Evolutionary conservation across 1,284 basidiomycete species (phyloP), one percentile per base, ranked within the genome.

Genomic region (Cutaneotrichosporon arboriforme): DNA sequence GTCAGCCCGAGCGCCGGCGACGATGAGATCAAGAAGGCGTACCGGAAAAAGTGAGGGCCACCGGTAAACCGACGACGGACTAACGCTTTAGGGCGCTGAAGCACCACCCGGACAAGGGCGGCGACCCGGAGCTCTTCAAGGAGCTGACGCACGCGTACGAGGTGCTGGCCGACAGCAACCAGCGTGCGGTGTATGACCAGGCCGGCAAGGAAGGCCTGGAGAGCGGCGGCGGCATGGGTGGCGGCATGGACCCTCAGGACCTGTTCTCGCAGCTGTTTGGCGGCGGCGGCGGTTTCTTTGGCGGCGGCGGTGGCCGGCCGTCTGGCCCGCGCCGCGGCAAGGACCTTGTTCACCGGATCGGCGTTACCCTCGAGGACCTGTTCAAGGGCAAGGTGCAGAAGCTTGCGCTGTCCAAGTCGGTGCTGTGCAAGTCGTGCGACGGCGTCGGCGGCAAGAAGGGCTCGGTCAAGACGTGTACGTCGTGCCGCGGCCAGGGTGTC

Each of bases 341-440:
- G 77, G 96, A 99, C 75, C 88, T 99, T 63, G 88, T 97, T 10
- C 96, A 99, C 79, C 89, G 93, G 57, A 90, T 98, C 65, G 83
- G 88, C 69, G 94, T 97, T 66, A 85, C 91, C 39, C 85, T 98
- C 66, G 94, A 98, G 77, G 96, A 99, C 75, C 83, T 98, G 9
- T 98, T 97, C 84, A 90, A 88, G 75, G 94, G 96, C 77, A 98
- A 98, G 79, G 90, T 91, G 5, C 92, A 93, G 51, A 98, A 98
- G 78, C 87, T 99, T 51, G 90, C 96, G 33, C 82, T 99, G 39
- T 97, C 93, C 47, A 90, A 96, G 66, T 96, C 96, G 69, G 83
- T 93, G 60, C 86, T 98, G 65, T 99, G 96, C 77, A 76, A 79
- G 55, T 90, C 91, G 70, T 99, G 96, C 78, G 86, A 87, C 63